These are phyloP conservation scores for Tolypocladium album DNA, from an alignment of 2,329 filamentous ascomycete species.

Conservation along the genomic window DNA sequence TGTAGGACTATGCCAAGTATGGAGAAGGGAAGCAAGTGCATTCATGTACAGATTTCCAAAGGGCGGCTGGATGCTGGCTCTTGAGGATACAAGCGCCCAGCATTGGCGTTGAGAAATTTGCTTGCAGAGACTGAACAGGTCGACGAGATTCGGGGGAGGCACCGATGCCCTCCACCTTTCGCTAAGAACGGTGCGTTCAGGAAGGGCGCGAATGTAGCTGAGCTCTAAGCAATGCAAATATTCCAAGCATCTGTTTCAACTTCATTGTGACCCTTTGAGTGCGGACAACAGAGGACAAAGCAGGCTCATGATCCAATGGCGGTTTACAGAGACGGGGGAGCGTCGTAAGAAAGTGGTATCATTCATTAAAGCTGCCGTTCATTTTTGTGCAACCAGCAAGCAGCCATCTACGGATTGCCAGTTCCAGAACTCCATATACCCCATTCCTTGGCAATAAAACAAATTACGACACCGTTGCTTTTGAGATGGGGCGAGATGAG, in stretches of 20 bases:
- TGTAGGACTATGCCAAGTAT: neutral
- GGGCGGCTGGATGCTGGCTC: neutral
- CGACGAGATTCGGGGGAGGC: neutral
- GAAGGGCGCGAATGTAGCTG: neutral
- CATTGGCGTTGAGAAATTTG: neutral
- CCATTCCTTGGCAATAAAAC: neutral
- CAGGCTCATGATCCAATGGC: neutral
- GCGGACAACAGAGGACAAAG: neutral
- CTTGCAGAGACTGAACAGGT: neutral
- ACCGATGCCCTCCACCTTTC: neutral
- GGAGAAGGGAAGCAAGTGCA: neutral
- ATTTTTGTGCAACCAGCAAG: too few species aligned
- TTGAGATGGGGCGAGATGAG: neutral
- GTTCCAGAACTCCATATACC: neutral
- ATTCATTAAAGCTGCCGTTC: neutral
- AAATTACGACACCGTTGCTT: neutral
- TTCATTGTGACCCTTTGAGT: neutral
- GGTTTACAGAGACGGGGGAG: neutral
- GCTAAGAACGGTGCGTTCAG: neutral
- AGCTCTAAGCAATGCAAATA: neutral
- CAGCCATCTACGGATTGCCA: neutral
- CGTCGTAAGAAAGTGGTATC: neutral
- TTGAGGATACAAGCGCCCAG: neutral
- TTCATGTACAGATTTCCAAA: neutral
- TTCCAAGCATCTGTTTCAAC: too few species aligned